These are phyloP conservation scores for Coemansia sp. DNA, from an alignment of 192 early-diverging fungal species.

Conservation along the genomic window DNA sequence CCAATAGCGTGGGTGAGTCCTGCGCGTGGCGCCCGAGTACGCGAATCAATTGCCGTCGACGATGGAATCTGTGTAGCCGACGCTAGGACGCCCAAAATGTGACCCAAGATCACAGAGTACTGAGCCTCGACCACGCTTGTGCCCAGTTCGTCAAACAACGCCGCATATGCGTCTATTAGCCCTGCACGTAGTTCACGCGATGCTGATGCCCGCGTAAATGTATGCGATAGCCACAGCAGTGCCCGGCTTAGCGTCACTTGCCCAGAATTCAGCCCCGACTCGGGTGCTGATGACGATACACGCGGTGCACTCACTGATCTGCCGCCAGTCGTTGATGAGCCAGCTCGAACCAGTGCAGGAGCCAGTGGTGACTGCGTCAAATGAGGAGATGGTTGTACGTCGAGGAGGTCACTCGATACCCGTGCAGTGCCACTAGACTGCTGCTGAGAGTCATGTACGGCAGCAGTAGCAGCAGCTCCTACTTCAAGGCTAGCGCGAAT, in stretches of 20 bases:
- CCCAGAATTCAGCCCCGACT: conserved; percentile 7
- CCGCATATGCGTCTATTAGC: conserved; percentile 77
- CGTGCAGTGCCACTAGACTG: not conserved
- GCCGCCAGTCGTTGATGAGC: not conserved
- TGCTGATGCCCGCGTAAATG: conserved; percentile 63
- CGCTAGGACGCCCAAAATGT: conserved; percentile 61
- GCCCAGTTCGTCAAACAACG: conserved; percentile 72
- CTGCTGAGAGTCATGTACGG: not conserved
- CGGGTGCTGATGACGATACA: not conserved
- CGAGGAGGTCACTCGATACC: not conserved
- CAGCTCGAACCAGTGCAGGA: not conserved
- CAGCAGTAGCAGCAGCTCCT: not conserved
- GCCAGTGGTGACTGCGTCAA: not conserved
- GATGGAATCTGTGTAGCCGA: conserved; percentile 55
- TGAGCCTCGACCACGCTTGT: conserved; percentile 70
- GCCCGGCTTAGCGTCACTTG: conserved; percentile 66
- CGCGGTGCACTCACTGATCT: not conserved
- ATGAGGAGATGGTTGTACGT: not conserved
- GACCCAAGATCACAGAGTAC: conserved; percentile 68
- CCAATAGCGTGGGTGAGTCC: conserved; percentile 18
- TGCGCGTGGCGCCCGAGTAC: not conserved
- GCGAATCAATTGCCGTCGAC: conserved; percentile 55
- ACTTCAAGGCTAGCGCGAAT: not conserved
- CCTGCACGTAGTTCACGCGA: conserved; percentile 75
- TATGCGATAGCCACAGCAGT: conserved; percentile 63